Evolutionary conservation across 164 flowering plant genomes (phyloP).

Genomic region (Platanus orientalis): DNA sequence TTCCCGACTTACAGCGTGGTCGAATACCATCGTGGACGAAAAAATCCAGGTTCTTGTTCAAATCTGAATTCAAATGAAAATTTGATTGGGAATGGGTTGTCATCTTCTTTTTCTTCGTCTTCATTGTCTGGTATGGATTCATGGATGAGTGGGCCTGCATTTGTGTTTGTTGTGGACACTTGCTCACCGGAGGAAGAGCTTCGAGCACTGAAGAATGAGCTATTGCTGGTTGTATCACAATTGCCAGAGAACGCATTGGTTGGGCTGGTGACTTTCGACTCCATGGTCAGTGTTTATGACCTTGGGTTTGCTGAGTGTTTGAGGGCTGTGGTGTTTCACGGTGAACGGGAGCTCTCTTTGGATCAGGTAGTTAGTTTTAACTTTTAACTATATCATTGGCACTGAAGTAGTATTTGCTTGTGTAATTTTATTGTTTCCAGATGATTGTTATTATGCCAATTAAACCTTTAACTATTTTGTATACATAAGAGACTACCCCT

Average conservation of each 20-base stretch:
- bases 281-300: conserved; percentile 79
- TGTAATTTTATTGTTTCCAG: too few species aligned
- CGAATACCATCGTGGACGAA: conserved; percentile 48
- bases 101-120: conserved; percentile 23
- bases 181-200: conserved; percentile 64
- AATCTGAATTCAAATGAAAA: conserved; percentile 14
- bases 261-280: conserved; percentile 72
- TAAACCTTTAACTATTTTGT: too few species aligned
- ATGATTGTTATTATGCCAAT: too few species aligned
- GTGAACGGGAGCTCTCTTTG: conserved; percentile 69
- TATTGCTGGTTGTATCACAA: conserved; percentile 54
- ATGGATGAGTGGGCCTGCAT: conserved; percentile 44
- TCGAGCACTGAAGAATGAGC: conserved; percentile 65
- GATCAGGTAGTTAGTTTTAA: conserved; percentile 43
- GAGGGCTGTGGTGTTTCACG: conserved; percentile 69
- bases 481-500: too few species aligned
- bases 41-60: conserved; percentile 6
- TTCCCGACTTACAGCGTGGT: conserved; percentile 88
- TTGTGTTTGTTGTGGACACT: conserved; percentile 84
- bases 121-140: conserved; percentile 24
- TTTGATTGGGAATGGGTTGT: conserved; percentile 16
- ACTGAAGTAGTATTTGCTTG: too few species aligned
- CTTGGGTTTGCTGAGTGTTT: conserved; percentile 66
- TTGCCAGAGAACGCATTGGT: conserved; percentile 81
- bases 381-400: too few species aligned